Evolutionary conservation across 345 rosid genomes (phyloP).

Genomic region (Viola odorata): DNA sequence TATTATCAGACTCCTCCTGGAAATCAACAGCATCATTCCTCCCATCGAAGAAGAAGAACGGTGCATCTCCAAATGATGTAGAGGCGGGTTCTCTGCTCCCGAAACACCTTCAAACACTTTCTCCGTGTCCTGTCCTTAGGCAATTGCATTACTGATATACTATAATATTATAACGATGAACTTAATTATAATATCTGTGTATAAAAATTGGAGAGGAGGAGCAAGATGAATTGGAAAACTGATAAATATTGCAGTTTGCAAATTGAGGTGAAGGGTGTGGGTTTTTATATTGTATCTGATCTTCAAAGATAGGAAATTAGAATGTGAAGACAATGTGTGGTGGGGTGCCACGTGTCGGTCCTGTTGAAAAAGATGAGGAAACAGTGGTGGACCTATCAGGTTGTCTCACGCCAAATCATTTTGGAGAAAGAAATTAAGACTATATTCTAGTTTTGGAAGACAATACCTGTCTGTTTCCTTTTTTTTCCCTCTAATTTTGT

Average conservation of each 20-base stretch:
- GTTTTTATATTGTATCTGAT: no score
- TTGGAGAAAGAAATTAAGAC: conserved; percentile 25
- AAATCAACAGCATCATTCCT: conserved; percentile 16
- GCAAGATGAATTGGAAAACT: no score
- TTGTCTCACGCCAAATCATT: conserved; percentile 30
- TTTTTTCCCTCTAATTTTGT: no score
- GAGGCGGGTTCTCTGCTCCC: conserved; percentile 57
- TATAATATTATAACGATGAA: conserved; percentile 15
- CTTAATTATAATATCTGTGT: no score
- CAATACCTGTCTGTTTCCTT: conserved; percentile 5
- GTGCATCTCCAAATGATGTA: conserved; percentile 80
- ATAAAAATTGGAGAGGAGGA: no score
- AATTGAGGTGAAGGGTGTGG: no score
- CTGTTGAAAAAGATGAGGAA: conserved; percentile 9
- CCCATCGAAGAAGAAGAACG: conserved; percentile 51
- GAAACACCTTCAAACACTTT: conserved; percentile 43
- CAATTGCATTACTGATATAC: conserved; percentile 11
- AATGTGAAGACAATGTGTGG: background rate
- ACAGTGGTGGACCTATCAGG: conserved; percentile 23
- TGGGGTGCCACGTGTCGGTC: conserved; percentile 8
- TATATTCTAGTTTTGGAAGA: conserved; percentile 17
- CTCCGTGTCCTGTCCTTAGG: conserved; percentile 38
- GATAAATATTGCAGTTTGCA: no score
- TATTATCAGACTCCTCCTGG: background rate
- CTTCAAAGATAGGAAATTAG: no score